Base-by-base conservation (phyloP, 2,329 filamentous ascomycete species). In the Blumeria hordei region DNA sequence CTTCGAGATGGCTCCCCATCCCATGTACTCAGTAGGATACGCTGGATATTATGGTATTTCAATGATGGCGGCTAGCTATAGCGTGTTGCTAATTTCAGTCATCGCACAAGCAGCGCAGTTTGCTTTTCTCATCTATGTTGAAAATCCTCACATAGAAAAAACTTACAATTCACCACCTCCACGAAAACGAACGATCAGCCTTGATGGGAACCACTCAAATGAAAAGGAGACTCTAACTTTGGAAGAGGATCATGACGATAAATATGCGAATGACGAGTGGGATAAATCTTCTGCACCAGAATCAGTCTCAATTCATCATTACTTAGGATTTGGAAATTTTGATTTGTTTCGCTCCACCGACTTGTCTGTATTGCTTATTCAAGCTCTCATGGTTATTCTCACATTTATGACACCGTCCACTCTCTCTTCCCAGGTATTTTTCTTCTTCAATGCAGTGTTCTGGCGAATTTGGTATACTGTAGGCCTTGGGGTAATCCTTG, bases 1-100 rank as follows among this genome's bases (percentile, higher is more conserved):
- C 59, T 98, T 96, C 67, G 92, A 98, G 70, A 93, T 98, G 82
- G 92, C 92, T 18, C 92, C 92, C 35, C 92, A 96, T 67, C 90
- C 90, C 59, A 96, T 96, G 90, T 96, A 96, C 70, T 94, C 88
- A 55, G 90, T 96, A 64, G 92, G 92, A 41, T 98, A 98, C 68
- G 88, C 87, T 54, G 92, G 92, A 50, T 98, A 93, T 71, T 98
- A 98, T 67, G 92, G 92, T 62, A 95, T 96, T 65, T 95, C 90
- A 57, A 82, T 95, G 71, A 93, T 98, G 83, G 88, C 88, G 50
- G 90, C 90, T 58, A 98, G 92, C 73, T 96, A 96, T 70, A 88
- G 90, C 64, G 90, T 98, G 57, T 76, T 98, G 53, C 88, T 94
- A 73, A 95, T 96, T 67, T 96, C 92, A 56, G 90, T 98, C 64